Base-by-base conservation (phyloP, 306 rosid species). In the Prunus fruticosa region DNA sequence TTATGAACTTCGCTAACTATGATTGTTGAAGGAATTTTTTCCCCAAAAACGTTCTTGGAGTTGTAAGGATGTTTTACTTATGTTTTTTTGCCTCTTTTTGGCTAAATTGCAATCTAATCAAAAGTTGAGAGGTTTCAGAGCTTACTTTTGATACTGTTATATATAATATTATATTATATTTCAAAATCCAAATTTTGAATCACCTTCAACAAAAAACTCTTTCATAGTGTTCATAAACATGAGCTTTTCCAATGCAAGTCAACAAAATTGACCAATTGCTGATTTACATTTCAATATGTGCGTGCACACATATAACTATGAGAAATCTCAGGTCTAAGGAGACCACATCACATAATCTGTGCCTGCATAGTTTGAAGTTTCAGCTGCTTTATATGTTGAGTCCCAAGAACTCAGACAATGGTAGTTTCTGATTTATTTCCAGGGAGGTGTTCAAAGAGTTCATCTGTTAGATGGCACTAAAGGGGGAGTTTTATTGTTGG, bases 361-460 rank as follows among this genome's bases (percentile, higher is more conserved):
- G 71, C 46, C 66, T 71, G 34, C 47, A 74, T 84, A 63, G 74
- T 76, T 67, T 80, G 43, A 83, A 86, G 79, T 82, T 77, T 70
- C 69, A 63, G 79, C 81, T 85, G 74, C 54, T 5, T 73, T 82
- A 72, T 73, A 58, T 77, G 50, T 78, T 75, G 71, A 41, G 77
- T 71, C 69, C 63, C 78, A 61, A 46, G 68, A 67, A 83, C 78
- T 72, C 75, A 74, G 76, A 76, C 75, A 81, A 83, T 75, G 64
- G 71, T 67, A 71, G 76, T 82, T 76, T 76, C 76, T 86, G 64
- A 61, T 81, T 80, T 79, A 56, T 84, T 87, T 65, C 75, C 90
- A 95, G 99, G 93, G 97, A 34, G 99, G 99, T 50, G 99, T 96
- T 78, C 96, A 96, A 88, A 91, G 99, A 88, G 99, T 96, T 64